These are phyloP conservation scores for Litchi chinensis DNA, from an alignment of 345 rosid genomes.

Conservation along the genomic window DNA sequence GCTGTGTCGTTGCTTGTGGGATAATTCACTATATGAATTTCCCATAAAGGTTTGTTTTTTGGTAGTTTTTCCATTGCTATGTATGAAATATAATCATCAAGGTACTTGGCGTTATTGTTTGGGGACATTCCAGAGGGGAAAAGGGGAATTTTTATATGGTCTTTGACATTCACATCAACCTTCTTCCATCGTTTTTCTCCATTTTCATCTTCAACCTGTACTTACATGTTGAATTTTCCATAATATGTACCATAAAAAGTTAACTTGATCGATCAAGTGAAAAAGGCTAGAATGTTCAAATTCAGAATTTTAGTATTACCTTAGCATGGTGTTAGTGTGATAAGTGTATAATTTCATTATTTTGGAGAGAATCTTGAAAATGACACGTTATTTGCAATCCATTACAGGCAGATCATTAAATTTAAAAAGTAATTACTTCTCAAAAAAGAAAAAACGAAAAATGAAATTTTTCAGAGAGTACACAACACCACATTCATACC, in stretches of 20 bases:
- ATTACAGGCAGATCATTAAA: too few species aligned
- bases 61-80: constrained; percentile 21
- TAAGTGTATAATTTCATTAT: too few species aligned
- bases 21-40: constrained; percentile 35
- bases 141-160: constrained; percentile 27
- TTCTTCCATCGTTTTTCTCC: constrained; percentile 24
- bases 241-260: too few species aligned
- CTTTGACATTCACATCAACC: constrained; percentile 16
- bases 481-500: constrained; percentile 20
- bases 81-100: constrained; percentile 30
- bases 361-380: too few species aligned
- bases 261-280: neutral
- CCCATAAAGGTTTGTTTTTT: constrained; percentile 35
- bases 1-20: constrained; percentile 33
- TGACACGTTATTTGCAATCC: too few species aligned
- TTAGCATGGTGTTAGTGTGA: too few species aligned
- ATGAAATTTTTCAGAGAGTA: neutral
- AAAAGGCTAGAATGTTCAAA: too few species aligned
- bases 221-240: neutral
- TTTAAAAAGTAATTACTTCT: too few species aligned
- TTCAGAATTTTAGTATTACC: too few species aligned
- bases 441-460: too few species aligned
- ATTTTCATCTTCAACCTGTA: constrained; percentile 10
- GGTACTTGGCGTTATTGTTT: constrained; percentile 21
- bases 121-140: constrained; percentile 25